Percentiles rank a stretch among this genome's conserved stretches.
These are phyloP conservation scores for Boeremia lycopersici DNA, from an alignment of 2,329 filamentous ascomycete species.

Conservation along the genomic window DNA sequence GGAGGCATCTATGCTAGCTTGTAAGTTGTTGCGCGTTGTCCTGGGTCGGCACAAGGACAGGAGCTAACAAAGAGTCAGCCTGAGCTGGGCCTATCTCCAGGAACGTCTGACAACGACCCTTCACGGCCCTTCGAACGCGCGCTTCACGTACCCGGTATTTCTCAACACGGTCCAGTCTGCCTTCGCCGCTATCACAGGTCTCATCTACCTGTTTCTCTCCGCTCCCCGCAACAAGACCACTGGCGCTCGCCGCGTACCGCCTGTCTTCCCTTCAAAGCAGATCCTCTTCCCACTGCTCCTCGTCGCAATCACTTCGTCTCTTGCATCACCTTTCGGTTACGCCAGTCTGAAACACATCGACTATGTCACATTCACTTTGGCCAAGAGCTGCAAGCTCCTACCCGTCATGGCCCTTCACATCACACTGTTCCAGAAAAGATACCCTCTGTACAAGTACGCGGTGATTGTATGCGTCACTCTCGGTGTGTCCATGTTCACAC, in stretches of 20 bases:
- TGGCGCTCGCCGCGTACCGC: constrained; percentile 41
- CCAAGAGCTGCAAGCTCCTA: constrained; percentile 98
- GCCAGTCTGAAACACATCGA: constrained; percentile 91
- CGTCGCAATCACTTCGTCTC: constrained; percentile 83
- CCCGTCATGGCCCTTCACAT: constrained; percentile 98
- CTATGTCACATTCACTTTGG: constrained; percentile 96
- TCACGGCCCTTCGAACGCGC: constrained; percentile 68
- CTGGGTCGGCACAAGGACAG: not conserved
- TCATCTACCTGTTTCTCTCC: constrained; percentile 73
- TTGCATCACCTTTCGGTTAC: constrained; percentile 95
- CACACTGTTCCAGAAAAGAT: constrained; percentile 84
- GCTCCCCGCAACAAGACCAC: constrained; percentile 59
- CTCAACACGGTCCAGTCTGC: constrained; percentile 94
- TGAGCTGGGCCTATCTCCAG: constrained; percentile 96
- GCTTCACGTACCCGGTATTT: constrained; percentile 93
- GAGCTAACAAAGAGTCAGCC: constrained; percentile 52
- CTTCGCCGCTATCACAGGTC: constrained; percentile 83
- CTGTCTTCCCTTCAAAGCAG: constrained; percentile 76
- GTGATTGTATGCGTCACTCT: constrained; percentile 90
- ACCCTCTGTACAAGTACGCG: constrained; percentile 94
- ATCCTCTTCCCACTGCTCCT: constrained; percentile 82
- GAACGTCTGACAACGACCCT: constrained; percentile 95
- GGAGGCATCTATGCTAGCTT: constrained; percentile 96
- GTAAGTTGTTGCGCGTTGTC: constrained; percentile 56
- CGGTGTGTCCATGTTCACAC: constrained; percentile 92